Evolutionary conservation across 805 yeast genomes (phyloP), one percentile per base, ranked within the genome.

Genomic region (Blastobotrys attinorum): DNA sequence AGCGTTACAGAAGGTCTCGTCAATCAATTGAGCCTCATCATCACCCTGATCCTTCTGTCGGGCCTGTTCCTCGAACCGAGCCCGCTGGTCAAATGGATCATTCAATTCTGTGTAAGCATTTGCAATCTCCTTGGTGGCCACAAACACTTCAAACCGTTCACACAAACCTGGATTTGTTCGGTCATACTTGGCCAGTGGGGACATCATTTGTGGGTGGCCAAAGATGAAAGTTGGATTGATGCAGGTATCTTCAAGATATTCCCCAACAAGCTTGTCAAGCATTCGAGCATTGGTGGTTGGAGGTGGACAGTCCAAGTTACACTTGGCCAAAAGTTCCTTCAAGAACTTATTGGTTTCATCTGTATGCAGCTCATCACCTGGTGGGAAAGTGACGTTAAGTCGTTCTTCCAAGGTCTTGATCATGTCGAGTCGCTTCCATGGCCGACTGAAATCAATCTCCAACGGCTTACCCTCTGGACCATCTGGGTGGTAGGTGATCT

Each of bases 171-270:
- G 95, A 51, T 77, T 75, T 48, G 81, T 75, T 70, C 98, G 82
- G 65, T 90, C 85, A 72, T 85, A 86, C 74, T 90, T 90, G 63
- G 98, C 98, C 69, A 90, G 77, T 54, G 98, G 98, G 46, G 97
- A 90, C 98, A 90, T 90, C 94, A 90, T 87, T 73, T 90, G 97
- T 47, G 98, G 98, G 68, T 90, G 98, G 58, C 98, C 98, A 61
- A 87, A 89, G 67, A 90, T 85, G 69, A 90, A 90, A 38, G 97
- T 92, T 58, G 98, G 98, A 75, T 86, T 92, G 69, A 90, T 84
- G 64, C 94, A 86, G 42, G 79, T 73, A 61, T 89, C 97, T 73
- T 90, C 98, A 33, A 68, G 56, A 66, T 83, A 77, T 65, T 87
- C 97, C 62, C 98, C 97, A 57, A 90, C 96, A 52, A 90, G 79